Base-by-base conservation (phyloP, 306 rosid genomes). In the Prunus padus region DNA sequence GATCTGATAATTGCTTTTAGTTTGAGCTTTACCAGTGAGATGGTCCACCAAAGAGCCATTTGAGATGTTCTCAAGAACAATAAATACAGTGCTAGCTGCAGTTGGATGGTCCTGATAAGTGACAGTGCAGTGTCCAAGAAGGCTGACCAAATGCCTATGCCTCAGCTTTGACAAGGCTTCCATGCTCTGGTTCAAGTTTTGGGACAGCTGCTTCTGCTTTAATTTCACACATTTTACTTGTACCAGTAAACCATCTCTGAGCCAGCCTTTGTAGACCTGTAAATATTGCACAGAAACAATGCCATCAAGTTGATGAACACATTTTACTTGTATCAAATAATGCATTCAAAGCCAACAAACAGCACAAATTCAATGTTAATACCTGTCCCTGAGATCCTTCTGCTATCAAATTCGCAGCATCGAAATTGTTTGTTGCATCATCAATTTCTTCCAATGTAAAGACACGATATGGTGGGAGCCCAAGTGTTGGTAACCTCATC, bases 381-480 rank as follows among this genome's bases (percentile, higher is more conserved):
- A 91, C 98, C 91, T 87, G 84, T 75, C 86, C 93, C 50, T 89
- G 82, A 54, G 89, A 75, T 77, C 85, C 97, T 87, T 88, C 89
- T 11, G 61, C 82, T 54, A 86, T 70, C 23, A 85, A 79, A 82
- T 85, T 87, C 69, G 82, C 79, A 62, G 89, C 81, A 79, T 90
- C 87, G 47, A 95, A 92, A 81, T 87, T 85, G 68, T 83, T 85
- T 15, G 97, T 92, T 70, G 91, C 88, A 44, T 90, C 97, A 83
- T 90, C 96, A 65, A 95, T 89, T 83, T 95, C 97, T 73, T 92
- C 91, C 79, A 83, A 62, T 68, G 96, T 74, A 88, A 95, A 95
- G 47, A 71, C 84, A 14, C 69, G 82, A 80, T 92, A 86, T 18
- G 93, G 86, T 42, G 90, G 86, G 42, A 90, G 79, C 31, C 93